Conservation (phyloP, 106 monocot genomes). For the Vanilla planifolia region DNA sequence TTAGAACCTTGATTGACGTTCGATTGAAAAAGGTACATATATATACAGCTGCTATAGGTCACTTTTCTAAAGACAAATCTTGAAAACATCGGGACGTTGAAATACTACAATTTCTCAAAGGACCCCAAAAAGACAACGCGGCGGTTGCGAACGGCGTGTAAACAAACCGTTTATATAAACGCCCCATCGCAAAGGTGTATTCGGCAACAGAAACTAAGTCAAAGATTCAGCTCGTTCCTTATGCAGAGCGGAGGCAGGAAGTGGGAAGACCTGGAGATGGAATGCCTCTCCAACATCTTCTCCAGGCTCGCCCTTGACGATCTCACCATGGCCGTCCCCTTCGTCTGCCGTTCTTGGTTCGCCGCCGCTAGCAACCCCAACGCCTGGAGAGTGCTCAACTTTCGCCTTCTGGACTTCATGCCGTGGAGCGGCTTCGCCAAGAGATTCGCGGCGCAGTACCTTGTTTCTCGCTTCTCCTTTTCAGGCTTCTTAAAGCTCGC, state of each 20-base stretch:
- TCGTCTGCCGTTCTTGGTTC: neutral
- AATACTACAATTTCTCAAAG: no score
- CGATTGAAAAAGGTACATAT: no score
- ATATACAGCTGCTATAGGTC: no score
- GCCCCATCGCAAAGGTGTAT: no score
- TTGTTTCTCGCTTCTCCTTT: neutral
- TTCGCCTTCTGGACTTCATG: conserved; percentile 13
- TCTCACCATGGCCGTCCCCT: neutral
- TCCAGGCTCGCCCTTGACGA: conserved; percentile 2
- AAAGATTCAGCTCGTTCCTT: no score
- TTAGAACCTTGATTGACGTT: no score
- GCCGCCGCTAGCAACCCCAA: conserved; percentile 2
- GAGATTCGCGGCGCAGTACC: neutral
- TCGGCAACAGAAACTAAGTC: no score
- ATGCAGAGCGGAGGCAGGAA: neutral
- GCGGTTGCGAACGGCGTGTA: no score
- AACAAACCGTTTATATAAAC: no score
- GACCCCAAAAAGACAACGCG: no score
- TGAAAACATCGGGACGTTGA: no score
- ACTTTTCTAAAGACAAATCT: no score
- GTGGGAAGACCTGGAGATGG: conserved; percentile 19
- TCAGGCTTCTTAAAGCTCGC: neutral
- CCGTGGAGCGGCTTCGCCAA: conserved; percentile 15
- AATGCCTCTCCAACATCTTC: conserved; percentile 25
- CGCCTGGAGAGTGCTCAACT: conserved; percentile 21